These are phyloP conservation scores for Colletotrichum sidae DNA, from an alignment of 2,329 filamentous ascomycete genomes.

Conservation along the genomic window DNA sequence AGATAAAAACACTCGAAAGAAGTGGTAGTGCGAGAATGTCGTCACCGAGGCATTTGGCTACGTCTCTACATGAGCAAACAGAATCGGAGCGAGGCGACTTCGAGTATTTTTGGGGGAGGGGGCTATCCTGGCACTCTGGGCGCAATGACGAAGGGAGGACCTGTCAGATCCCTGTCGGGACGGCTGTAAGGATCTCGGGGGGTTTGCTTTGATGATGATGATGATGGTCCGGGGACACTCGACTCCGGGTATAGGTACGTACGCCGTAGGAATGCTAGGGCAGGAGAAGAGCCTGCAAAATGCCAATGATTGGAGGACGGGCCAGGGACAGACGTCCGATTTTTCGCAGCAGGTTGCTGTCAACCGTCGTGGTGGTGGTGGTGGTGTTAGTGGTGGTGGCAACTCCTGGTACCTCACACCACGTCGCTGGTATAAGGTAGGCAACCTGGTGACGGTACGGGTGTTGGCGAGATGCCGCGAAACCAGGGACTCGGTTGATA, in stretches of 20 bases:
- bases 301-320: too few species aligned
- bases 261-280: slow-evolving; percentile 14
- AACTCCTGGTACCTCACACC: background rate
- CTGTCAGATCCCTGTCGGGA: slow-evolving; percentile 32
- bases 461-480: slow-evolving; percentile 10
- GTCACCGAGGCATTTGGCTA: slow-evolving; percentile 25
- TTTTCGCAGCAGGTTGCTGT: too few species aligned
- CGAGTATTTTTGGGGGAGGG: slow-evolving; percentile 14
- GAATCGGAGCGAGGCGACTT: slow-evolving; percentile 16
- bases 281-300: too few species aligned
- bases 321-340: too few species aligned
- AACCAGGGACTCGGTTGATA: slow-evolving; percentile 35
- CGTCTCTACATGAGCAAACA: too few species aligned
- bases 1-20: slow-evolving; percentile 12
- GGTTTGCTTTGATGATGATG: slow-evolving; percentile 27
- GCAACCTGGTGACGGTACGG: slow-evolving; percentile 3
- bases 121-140: slow-evolving; percentile 19
- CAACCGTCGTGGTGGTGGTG: too few species aligned
- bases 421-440: background rate
- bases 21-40: slow-evolving; percentile 20
- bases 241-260: slow-evolving; percentile 17
- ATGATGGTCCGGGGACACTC: slow-evolving; percentile 12
- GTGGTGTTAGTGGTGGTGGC: background rate
- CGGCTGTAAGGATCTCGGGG: slow-evolving; percentile 28
- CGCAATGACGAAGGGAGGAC: slow-evolving; percentile 32